These are phyloP conservation scores for Geosmithia flava DNA, from an alignment of 2,329 filamentous ascomycete species.

Conservation along the genomic window DNA sequence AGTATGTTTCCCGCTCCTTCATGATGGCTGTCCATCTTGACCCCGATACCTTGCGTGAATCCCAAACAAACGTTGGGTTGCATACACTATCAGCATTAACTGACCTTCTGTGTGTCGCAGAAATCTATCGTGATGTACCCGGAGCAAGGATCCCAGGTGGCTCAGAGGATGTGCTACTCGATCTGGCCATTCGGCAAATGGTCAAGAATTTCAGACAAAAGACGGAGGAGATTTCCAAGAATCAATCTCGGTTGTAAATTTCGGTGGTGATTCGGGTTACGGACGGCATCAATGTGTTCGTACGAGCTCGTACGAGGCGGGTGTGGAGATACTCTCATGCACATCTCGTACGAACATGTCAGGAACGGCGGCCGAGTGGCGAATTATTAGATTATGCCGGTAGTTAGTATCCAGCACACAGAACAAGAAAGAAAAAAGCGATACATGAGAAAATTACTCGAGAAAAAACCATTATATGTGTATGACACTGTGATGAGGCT, in stretches of 20 bases:
- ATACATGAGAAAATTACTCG: no score
- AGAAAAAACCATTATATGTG: no score
- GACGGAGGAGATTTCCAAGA: neutral
- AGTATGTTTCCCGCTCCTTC: constrained; percentile 30
- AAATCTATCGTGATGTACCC: constrained; percentile 16
- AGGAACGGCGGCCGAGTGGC: no score
- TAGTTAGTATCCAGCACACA: no score
- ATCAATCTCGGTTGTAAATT: neutral
- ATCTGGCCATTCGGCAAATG: constrained; percentile 9
- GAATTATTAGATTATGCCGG: no score
- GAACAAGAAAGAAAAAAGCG: no score
- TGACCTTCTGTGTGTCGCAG: constrained; percentile 3
- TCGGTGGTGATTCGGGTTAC: neutral
- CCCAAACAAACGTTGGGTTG: neutral
- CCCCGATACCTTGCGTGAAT: neutral
- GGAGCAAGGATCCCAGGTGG: constrained; percentile 10
- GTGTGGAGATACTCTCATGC: no score
- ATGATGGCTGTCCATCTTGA: neutral
- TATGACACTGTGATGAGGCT: no score
- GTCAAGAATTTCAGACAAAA: constrained; percentile 7
- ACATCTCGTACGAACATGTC: no score
- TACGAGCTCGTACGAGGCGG: no score
- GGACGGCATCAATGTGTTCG: no score
- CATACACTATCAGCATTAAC: neutral
- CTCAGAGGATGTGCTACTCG: constrained; percentile 11